phyloP scores from a whole-genome alignment of 257 asterid species.

The Ajuga chamaepitys region DNA sequence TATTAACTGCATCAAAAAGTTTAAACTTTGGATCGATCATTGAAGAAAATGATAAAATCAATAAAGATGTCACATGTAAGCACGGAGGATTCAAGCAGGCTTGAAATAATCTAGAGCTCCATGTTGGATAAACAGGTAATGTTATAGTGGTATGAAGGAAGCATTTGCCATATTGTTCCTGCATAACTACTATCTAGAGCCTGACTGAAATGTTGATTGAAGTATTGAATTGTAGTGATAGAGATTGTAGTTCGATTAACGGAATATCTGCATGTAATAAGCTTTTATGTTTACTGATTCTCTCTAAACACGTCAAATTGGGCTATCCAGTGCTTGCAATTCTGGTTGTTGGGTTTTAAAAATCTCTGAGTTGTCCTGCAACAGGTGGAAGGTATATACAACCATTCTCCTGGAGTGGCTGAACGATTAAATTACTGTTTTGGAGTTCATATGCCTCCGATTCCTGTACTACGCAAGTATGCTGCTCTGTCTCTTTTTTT shows the following conservation, averaged over 20 bases:
- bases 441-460: conserved; percentile 59
- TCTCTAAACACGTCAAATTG: background rate
- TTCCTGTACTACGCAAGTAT: conserved; percentile 78
- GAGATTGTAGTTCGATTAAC: background rate
- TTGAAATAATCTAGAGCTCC: background rate
- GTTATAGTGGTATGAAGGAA: background rate
- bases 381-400: conserved; percentile 53
- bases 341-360: background rate
- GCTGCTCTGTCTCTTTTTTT: conserved; percentile 5
- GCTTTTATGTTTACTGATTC: background rate
- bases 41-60: too few species aligned
- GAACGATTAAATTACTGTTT: conserved; percentile 62
- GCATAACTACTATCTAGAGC: background rate
- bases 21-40: too few species aligned
- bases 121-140: background rate
- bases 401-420: conserved; percentile 50
- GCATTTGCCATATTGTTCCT: background rate
- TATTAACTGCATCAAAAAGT: too few species aligned
- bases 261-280: background rate
- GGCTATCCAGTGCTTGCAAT: background rate
- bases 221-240: background rate
- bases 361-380: conserved; percentile 1
- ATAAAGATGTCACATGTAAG: too few species aligned
- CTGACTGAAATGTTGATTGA: background rate
- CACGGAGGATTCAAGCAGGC: too few species aligned